phyloP scores from a whole-genome alignment of 495 filamentous ascomycete genomes.

The Neurospora sp. region DNA sequence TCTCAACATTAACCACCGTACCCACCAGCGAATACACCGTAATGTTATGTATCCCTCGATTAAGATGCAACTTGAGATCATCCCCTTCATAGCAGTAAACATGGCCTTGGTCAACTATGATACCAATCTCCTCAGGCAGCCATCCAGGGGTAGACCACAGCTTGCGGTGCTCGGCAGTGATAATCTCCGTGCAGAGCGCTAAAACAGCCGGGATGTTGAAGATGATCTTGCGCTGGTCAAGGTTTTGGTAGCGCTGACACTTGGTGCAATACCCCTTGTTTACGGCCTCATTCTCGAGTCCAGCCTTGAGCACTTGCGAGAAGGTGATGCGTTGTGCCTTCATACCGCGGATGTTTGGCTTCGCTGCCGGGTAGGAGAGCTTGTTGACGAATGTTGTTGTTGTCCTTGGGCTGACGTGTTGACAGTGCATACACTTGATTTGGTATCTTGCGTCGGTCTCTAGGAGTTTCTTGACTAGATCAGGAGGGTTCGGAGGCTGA shows the following conservation, averaged over 20 bases:
- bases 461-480: constrained; percentile 21
- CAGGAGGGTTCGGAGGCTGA: constrained; percentile 8
- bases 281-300: constrained; percentile 73
- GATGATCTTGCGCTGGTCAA: constrained; percentile 69
- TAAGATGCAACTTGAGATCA: constrained; percentile 60
- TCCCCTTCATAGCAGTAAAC: constrained; percentile 87
- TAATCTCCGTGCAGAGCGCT: constrained; percentile 72
- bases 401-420: constrained; percentile 61
- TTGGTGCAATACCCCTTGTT: constrained; percentile 83
- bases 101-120: constrained; percentile 70
- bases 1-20: constrained; percentile 78
- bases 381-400: constrained; percentile 69
- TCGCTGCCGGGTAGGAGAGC: constrained; percentile 55
- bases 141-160: constrained; percentile 82
- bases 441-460: constrained; percentile 36
- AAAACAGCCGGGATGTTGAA: constrained; percentile 71
- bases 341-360: constrained; percentile 32
- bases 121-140: constrained; percentile 85
- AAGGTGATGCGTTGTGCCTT: constrained; percentile 53
- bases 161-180: constrained; percentile 57
- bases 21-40: constrained; percentile 88
- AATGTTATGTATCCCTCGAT: constrained; percentile 54
- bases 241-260: constrained; percentile 76
- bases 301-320: constrained; percentile 73
- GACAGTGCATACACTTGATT: constrained; percentile 75